These are phyloP conservation scores for Fusarium floridanum DNA, from an alignment of 2,329 filamentous ascomycete genomes.

Conservation along the genomic window DNA sequence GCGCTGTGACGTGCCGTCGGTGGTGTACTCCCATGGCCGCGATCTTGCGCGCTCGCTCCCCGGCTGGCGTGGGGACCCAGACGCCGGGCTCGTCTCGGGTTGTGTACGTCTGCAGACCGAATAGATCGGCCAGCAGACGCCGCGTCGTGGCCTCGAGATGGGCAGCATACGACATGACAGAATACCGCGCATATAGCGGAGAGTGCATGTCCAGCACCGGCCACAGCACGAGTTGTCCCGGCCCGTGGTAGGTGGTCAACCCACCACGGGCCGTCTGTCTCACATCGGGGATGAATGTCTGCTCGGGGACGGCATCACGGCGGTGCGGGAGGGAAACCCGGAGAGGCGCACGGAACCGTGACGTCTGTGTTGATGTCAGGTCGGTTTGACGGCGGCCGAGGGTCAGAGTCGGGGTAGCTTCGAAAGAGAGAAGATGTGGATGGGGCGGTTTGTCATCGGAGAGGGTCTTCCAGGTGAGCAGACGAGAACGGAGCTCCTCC, in stretches of 20 bases:
- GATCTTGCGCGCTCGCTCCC: constrained; percentile 74
- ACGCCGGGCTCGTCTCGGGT: constrained; percentile 86
- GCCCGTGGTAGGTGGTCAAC: constrained; percentile 94
- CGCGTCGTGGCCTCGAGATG: constrained; percentile 84
- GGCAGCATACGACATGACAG: constrained; percentile 81
- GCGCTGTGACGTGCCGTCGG: constrained; percentile 82
- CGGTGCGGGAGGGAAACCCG: constrained; percentile 44
- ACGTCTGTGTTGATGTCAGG: constrained; percentile 61
- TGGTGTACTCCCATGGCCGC: constrained; percentile 94
- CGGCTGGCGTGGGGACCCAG: constrained; percentile 68
- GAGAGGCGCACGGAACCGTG: constrained; percentile 59
- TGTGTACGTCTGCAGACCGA: constrained; percentile 69
- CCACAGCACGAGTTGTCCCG: constrained; percentile 93
- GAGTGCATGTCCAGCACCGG: constrained; percentile 85
- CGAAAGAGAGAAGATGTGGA: constrained; percentile 85
- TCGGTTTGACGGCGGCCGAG: constrained; percentile 83
- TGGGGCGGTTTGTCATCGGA: constrained; percentile 59
- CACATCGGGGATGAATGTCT: constrained; percentile 68
- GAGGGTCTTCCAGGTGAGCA: constrained; percentile 53
- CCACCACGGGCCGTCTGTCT: constrained; percentile 84
- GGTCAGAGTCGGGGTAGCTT: constrained; percentile 87
- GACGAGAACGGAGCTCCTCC: constrained; percentile 50
- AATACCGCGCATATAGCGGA: constrained; percentile 67
- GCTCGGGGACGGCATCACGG: constrained; percentile 46
- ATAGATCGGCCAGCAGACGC: constrained; percentile 67